A percentile compares a stretch with the other conserved stretches of the same genome.
Conservation (phyloP, 495 filamentous ascomycete species). For the Neurospora pannonica region DNA sequence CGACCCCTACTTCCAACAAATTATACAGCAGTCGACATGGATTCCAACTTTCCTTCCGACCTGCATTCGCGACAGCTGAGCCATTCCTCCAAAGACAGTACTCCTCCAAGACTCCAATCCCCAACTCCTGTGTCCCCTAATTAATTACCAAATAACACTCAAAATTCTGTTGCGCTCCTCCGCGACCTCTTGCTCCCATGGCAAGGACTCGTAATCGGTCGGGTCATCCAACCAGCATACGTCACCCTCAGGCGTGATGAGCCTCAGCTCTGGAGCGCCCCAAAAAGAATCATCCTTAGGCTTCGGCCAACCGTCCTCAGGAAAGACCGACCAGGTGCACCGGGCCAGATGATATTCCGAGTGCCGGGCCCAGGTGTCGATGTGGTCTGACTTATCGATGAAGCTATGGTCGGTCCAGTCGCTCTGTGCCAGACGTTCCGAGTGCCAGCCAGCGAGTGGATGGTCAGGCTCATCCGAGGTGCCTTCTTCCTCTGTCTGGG, state of each 20-base stretch:
- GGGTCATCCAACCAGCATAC: not conserved
- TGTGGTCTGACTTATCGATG: not conserved
- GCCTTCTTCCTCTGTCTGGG: not conserved
- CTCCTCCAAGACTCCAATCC: not conserved
- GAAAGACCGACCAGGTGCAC: not conserved
- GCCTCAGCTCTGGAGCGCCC: not conserved
- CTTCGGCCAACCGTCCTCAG: not conserved
- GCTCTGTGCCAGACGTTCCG: not conserved
- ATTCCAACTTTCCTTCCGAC: too few species aligned
- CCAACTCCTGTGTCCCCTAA: not conserved
- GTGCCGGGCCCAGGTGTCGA: not conserved
- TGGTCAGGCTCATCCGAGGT: not conserved
- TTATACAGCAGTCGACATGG: too few species aligned
- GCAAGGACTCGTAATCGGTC: not conserved
- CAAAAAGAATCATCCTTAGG: not conserved
- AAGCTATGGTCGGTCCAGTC: not conserved
- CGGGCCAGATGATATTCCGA: not conserved
- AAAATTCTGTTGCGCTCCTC: not conserved
- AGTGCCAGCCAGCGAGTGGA: not conserved
- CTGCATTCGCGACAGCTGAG: not conserved
- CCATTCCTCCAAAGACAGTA: not conserved
- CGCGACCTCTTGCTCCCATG: not conserved
- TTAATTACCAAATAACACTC: not conserved
- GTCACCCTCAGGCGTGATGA: not conserved
- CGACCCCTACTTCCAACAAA: too few species aligned